Percentiles rank a stretch among this genome's conserved stretches.
Conservation (phyloP, 805 yeast species). For the Metschnikowia picachoensis region DNA sequence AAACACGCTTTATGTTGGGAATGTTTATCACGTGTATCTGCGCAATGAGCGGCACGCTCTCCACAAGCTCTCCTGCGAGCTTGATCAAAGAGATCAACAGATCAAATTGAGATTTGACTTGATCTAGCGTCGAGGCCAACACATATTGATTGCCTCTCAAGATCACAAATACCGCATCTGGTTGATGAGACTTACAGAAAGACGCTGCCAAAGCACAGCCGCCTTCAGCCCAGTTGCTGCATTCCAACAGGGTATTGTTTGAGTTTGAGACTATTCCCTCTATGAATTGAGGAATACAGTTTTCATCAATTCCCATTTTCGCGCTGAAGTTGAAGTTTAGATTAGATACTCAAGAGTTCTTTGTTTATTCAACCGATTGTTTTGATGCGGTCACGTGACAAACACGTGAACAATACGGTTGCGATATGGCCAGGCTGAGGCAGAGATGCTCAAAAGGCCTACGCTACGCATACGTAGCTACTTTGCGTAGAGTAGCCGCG, state of each 20-base stretch:
- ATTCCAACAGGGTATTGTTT: not conserved
- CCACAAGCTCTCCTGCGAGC: slow-evolving; percentile 7
- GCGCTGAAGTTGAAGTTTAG: not conserved
- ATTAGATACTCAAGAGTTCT: not conserved
- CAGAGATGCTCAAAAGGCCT: too few relatives aligned
- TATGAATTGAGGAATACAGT: not conserved
- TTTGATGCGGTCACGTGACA: not conserved
- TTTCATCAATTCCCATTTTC: slow-evolving; percentile 3
- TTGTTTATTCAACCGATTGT: not conserved
- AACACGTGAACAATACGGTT: not conserved
- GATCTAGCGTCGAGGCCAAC: slow-evolving; percentile 7
- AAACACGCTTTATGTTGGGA: slow-evolving; percentile 3
- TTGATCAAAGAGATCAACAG: slow-evolving; percentile 12
- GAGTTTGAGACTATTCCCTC: not conserved
- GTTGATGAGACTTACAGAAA: slow-evolving; percentile 8
- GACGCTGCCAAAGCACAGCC: slow-evolving; percentile 4
- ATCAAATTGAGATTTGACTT: slow-evolving; percentile 1
- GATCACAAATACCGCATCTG: slow-evolving; percentile 14
- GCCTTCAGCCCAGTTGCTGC: slow-evolving; percentile 3
- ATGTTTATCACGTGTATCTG: slow-evolving; percentile 17
- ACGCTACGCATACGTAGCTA: too few relatives aligned
- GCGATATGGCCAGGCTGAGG: not conserved
- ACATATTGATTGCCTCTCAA: slow-evolving; percentile 2
- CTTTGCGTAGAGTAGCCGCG: too few relatives aligned
- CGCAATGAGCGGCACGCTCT: slow-evolving; percentile 5